Base-by-base conservation (phyloP, 2,329 filamentous ascomycete species). In the Clarireedia monteithiana region DNA sequence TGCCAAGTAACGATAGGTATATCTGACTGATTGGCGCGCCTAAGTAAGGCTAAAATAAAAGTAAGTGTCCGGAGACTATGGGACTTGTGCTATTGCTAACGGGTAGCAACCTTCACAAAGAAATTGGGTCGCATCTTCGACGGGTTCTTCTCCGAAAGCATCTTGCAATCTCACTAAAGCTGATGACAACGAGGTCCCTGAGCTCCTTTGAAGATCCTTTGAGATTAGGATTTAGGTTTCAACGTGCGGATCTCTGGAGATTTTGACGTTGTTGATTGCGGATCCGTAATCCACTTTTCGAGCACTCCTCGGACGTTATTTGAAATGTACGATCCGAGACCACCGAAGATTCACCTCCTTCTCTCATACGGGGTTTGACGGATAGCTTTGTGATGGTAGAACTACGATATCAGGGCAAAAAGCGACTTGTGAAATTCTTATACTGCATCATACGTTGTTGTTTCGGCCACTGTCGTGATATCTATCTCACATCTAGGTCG, bases 91-190 rank as follows among this genome's bases (percentile, higher is more conserved):
- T 17, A 53, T n/a, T 49, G 44, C 47, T 17, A 53, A 34, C 52
- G 52, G 52, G 15, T 50, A 55, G 38, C 36, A 44, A 36, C 17
- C 26, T 42, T 38, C 42, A 23, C 36, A 34, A 39, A 48, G 42
- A 53, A 40, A 40, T 53, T 27, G 48, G 26, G 26, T 55, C 24
- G 10, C 26, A 50, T 55, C 38, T 55, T 50, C 46, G 45, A 49
- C 46, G 46, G 52, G n/a, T 6, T 17, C 46, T 6, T 39, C 50
- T 55, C 52, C 46, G 17, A 26, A 55, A 42, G 17, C 45, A 49
- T 42, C 30, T 27, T 55, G 23, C 45, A 36, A 49, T 12, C 12
- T 48, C 27, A 6, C 24, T 34, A 15, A 54, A 30, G 52, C 24
- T 30, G 24, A 54, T 34, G 24, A 49, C 12, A 9, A 20, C 45